phyloP scores from a whole-genome alignment of 129 eudicot genomes.

The Sambucus nigra region DNA sequence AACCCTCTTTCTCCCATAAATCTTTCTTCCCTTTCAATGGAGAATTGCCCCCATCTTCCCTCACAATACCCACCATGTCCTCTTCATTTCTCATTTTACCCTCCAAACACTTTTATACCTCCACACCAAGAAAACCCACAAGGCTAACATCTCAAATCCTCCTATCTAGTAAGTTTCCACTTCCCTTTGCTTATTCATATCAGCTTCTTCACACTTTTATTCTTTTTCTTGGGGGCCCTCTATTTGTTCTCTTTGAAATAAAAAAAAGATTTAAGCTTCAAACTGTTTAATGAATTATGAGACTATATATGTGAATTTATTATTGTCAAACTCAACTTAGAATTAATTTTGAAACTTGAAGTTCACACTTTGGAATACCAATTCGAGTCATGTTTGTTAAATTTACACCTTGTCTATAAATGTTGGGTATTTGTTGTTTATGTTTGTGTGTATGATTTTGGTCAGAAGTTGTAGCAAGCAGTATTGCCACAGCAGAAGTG shows the following conservation, averaged over 20 bases:
- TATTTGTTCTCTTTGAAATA: not conserved
- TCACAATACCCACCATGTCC: slow-evolving; percentile 14
- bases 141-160: slow-evolving; percentile 2
- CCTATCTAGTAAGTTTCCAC: slow-evolving; percentile 17
- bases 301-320: no score
- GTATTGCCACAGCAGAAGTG: slow-evolving; percentile 22
- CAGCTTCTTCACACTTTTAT: not conserved
- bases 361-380: no score
- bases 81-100: slow-evolving; percentile 7
- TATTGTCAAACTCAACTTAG: no score
- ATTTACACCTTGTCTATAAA: no score
- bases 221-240: not conserved
- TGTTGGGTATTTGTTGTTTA: not conserved
- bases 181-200: not conserved
- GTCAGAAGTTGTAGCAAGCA: slow-evolving; percentile 29
- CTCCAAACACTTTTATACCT: no score
- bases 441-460: not conserved
- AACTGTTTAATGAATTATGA: no score
- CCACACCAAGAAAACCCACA: slow-evolving; percentile 5
- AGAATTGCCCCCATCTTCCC: slow-evolving; percentile 15
- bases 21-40: slow-evolving; percentile 12
- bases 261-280: no score
- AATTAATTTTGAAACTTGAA: no score
- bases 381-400: no score
- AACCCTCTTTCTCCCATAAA: slow-evolving; percentile 12